Evolutionary conservation across 257 asterid genomes (phyloP).

Genomic region (Solanum paucissectum): DNA sequence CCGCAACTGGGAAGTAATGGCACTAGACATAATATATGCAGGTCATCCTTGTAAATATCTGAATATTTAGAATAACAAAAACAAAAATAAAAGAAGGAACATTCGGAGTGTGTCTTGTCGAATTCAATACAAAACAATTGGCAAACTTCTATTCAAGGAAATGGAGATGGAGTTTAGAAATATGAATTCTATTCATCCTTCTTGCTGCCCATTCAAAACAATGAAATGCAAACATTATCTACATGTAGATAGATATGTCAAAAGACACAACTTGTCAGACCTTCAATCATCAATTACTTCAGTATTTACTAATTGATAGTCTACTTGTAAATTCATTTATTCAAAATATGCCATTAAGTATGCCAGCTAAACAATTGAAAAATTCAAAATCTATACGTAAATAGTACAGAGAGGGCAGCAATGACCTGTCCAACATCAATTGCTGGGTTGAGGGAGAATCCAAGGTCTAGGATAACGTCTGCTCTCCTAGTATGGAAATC

Average conservation of each 20-base stretch:
- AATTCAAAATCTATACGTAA: background rate
- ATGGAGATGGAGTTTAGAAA: background rate
- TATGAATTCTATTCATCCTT: background rate
- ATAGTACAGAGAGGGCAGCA: background rate
- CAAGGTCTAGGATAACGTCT: conserved; percentile 73
- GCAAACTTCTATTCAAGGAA: background rate
- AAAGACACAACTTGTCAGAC: background rate
- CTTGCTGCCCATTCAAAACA: background rate
- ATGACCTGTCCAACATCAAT: conserved; percentile 91
- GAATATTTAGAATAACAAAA: background rate
- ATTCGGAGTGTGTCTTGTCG: background rate
- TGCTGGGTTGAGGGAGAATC: conserved; percentile 87
- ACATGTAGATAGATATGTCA: background rate
- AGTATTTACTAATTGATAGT: background rate
- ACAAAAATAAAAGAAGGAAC: background rate
- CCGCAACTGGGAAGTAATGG: background rate
- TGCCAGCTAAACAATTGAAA: background rate
- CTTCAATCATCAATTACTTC: background rate
- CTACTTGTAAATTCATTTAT: background rate
- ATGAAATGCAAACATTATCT: background rate
- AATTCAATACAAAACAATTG: background rate
- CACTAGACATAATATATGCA: background rate
- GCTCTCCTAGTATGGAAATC: conserved; percentile 92
- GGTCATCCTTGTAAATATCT: background rate
- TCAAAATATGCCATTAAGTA: background rate